These are phyloP conservation scores for Anthracocystis setariae DNA, from an alignment of 1,284 basidiomycete genomes.

Conservation along the genomic window DNA sequence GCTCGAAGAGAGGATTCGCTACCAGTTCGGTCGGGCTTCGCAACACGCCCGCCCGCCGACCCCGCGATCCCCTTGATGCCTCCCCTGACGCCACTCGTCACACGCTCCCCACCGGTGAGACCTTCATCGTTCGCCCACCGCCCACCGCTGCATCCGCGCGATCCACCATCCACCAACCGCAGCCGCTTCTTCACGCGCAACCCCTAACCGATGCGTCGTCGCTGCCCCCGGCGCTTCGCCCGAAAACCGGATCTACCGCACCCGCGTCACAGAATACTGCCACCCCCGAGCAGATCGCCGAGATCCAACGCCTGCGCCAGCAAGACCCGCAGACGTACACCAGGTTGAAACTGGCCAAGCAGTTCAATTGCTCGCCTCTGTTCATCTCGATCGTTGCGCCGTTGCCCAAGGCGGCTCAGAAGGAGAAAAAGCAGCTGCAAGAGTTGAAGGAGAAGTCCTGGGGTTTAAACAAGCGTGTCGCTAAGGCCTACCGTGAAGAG, in stretches of 20 bases:
- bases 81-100: slow-evolving; percentile 52
- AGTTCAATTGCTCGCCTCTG: slow-evolving; percentile 56
- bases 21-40: slow-evolving; percentile 44
- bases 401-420: slow-evolving; percentile 44
- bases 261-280: slow-evolving; percentile 10
- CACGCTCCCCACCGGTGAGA: slow-evolving; percentile 55
- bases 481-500: slow-evolving; percentile 47
- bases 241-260: slow-evolving; percentile 10
- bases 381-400: slow-evolving; percentile 64
- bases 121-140: slow-evolving; percentile 62
- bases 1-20: slow-evolving; percentile 38
- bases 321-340: slow-evolving; percentile 54
- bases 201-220: slow-evolving; percentile 11
- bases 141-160: slow-evolving; percentile 42
- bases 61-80: slow-evolving; percentile 59
- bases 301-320: slow-evolving; percentile 55
- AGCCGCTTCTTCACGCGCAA: slow-evolving; percentile 42
- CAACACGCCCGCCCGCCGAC: slow-evolving; percentile 60
- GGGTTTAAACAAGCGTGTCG: slow-evolving; percentile 62
- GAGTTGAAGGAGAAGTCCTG: slow-evolving; percentile 45
- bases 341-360: slow-evolving; percentile 48
- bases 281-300: slow-evolving; percentile 51
- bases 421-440: slow-evolving; percentile 41
- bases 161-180: slow-evolving; percentile 36
- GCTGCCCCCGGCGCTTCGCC: slow-evolving; percentile 49